Conservation (phyloP, 2,329 filamentous ascomycete species). For the Lojkania enalia region DNA sequence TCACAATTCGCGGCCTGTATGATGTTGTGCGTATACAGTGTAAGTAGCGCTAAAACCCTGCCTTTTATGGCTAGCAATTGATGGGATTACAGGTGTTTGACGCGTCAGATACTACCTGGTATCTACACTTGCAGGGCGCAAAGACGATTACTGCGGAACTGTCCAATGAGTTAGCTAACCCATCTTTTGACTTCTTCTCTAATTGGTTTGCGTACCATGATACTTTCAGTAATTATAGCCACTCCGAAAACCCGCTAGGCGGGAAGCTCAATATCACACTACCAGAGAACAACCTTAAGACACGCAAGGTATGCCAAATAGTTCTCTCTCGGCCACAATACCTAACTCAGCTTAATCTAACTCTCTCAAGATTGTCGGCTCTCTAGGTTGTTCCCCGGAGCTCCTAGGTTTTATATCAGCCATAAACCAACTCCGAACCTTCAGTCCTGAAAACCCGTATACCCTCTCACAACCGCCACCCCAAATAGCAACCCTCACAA, state of each 20-base stretch:
- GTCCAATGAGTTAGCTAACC: slow-evolving; percentile 29
- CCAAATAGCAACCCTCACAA: slow-evolving; percentile 1
- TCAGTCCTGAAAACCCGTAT: neutral
- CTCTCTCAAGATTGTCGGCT: slow-evolving; percentile 51
- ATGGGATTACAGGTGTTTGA: slow-evolving; percentile 50
- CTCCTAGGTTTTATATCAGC: slow-evolving; percentile 51
- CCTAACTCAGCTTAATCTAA: neutral
- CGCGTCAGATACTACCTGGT: slow-evolving; percentile 53
- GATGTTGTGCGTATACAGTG: slow-evolving; percentile 58
- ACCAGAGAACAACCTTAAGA: slow-evolving; percentile 35
- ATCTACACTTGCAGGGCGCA: slow-evolving; percentile 51
- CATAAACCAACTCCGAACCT: slow-evolving; percentile 39
- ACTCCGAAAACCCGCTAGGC: slow-evolving; percentile 33
- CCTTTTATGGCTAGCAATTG: slow-evolving; percentile 9
- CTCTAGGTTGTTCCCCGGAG: slow-evolving; percentile 53
- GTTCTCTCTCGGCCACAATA: neutral
- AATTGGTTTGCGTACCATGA: slow-evolving; percentile 56
- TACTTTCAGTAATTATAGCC: slow-evolving; percentile 51
- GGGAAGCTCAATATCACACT: slow-evolving; percentile 33
- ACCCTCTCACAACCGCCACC: neutral
- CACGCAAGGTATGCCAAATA: slow-evolving; percentile 28
- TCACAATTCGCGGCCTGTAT: slow-evolving; percentile 53
- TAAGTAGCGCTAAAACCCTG: slow-evolving; percentile 24
- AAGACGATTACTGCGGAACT: slow-evolving; percentile 41
- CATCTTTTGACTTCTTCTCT: slow-evolving; percentile 45